Evolutionary conservation across 202 grass and related monocot genomes (phyloP), one percentile per base, ranked within the genome.

Genomic region (Eragrostis tef): DNA sequence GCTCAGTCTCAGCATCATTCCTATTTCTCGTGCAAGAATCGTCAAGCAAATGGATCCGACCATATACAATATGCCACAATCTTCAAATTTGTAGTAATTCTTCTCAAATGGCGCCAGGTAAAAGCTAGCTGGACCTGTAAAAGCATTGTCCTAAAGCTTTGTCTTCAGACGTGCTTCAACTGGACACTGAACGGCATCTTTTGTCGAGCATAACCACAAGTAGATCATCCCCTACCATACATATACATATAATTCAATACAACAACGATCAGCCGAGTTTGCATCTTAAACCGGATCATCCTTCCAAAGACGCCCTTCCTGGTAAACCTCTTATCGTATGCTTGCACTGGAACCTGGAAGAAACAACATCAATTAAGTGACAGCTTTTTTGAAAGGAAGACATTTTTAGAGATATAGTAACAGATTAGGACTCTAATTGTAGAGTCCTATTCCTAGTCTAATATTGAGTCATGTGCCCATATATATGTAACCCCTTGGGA

Each of bases 311-410:
- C 31, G 75, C 80, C 79, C 93, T 94, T 61, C 88, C 87, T 86
- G 92, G 74, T 81, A 97, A 82, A 27, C 94, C 94, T 81, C 88
- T 94, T 69, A 98, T 67, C 48, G 85, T 85, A 81, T 97, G 94
- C 67, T 89, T 94, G 82, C 92, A 93, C 70, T 97, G 94, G 65
- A 94, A 97, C 94, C 94, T 97, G 83, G 10, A 87, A 79, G 39
- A 85, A 31, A 50, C 6, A 64, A 61, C 50, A 68, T 6, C 13
- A 61, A 71, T 67, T 19, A 7, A 71, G 45, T 75, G 75, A 25
- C 26, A 80, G 47, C 3, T 41, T 62, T 49, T 60, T 59, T 53
- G 22, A 9, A 11, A 53, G 65, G 0, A 66, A n/a, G 15, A 64
- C n/a, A n/a, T n/a, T n/a, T n/a, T n/a, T n/a, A n/a, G n/a, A n/a